Base-by-base conservation (phyloP, 2,329 filamentous ascomycete genomes). In the Colletotrichum sp. region DNA sequence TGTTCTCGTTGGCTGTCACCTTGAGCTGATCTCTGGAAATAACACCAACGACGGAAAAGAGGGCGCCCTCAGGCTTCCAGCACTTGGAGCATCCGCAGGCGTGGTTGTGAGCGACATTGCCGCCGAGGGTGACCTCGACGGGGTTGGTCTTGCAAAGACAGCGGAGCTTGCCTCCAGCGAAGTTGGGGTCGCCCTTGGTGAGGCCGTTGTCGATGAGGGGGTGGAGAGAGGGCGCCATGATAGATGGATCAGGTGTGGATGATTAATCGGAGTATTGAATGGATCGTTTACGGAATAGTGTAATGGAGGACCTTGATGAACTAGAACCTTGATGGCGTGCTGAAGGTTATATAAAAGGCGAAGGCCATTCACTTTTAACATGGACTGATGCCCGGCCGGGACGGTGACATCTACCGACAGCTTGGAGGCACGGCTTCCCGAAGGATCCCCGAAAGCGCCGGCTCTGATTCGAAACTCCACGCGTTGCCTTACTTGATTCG, bases 21-120 rank as follows among this genome's bases (percentile, higher is more conserved):
- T 80, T 79, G 64, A 94, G 76, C 67, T 90, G 86, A 67, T 90
- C 88, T 9, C 83, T 82, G 8, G 93, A 89, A 4, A 94, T 83
- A 69, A 94, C 92, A 73, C 85, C 92, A 64, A 94, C 88, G 78
- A 94, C 80, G 76, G 90, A 90, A 87, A 94, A 94, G 76, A 94
- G 88, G 1, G 91, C 87, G 34, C 91, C 91, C 3, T 83, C 73
- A 7, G 93, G 93, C 83, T 94, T 94, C 92, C 92, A 94, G 89
- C 93, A 94, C 83, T 94, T 93, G 70, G 91, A 93, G 85, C 93
- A 94, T 77, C 92, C 92, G 83, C 93, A 94, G 71, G 91, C 92
- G 84, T 94, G 93, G 87, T 94, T 94, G 87, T 94, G 92, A 3
- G 88, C 85, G 71, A 94, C 89, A 79, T 93, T 91, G 81, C 89